These are phyloP conservation scores for Stylonectria norvegica DNA, from an alignment of 2,329 filamentous ascomycete species.

Conservation along the genomic window DNA sequence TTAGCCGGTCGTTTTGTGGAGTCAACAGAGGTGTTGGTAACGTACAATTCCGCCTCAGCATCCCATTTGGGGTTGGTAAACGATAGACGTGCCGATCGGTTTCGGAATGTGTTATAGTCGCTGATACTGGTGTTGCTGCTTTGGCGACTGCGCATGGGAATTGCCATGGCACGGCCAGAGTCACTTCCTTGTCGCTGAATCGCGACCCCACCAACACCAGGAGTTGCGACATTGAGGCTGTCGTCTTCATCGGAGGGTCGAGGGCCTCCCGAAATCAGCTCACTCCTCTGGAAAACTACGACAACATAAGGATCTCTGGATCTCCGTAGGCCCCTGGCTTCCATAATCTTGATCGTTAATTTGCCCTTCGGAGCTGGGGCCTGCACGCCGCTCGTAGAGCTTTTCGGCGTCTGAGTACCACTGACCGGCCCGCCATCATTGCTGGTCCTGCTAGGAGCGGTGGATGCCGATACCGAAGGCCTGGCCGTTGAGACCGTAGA, in stretches of 20 bases:
- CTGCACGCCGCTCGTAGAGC: conserved; percentile 52
- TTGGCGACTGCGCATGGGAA: conserved; percentile 94
- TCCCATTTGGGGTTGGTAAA: conserved; percentile 92
- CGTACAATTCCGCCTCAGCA: conserved; percentile 92
- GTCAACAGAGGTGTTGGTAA: background rate
- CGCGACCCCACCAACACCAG: conserved; percentile 50
- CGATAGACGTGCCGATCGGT: conserved; percentile 52
- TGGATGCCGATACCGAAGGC: conserved; percentile 47
- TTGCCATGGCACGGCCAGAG: conserved; percentile 80
- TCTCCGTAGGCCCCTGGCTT: conserved; percentile 76
- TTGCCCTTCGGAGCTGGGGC: conserved; percentile 78
- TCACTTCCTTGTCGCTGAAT: conserved; percentile 74
- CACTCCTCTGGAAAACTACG: conserved; percentile 93
- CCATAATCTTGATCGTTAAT: conserved; percentile 81
- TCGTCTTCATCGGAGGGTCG: conserved; percentile 62
- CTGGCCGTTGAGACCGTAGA: conserved; percentile 67
- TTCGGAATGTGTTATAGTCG: conserved; percentile 60
- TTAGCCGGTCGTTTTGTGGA: conserved; percentile 9
- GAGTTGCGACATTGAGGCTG: conserved; percentile 43
- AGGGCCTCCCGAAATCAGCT: conserved; percentile 88
- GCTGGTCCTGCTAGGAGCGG: conserved; percentile 34
- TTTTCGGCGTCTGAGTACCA: conserved; percentile 50
- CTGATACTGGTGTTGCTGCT: conserved; percentile 88
- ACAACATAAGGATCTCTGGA: conserved; percentile 92
- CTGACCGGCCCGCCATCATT: conserved; percentile 45